phyloP scores from a whole-genome alignment of 2,329 filamentous ascomycete genomes.

The Xylariaceae sp. region DNA sequence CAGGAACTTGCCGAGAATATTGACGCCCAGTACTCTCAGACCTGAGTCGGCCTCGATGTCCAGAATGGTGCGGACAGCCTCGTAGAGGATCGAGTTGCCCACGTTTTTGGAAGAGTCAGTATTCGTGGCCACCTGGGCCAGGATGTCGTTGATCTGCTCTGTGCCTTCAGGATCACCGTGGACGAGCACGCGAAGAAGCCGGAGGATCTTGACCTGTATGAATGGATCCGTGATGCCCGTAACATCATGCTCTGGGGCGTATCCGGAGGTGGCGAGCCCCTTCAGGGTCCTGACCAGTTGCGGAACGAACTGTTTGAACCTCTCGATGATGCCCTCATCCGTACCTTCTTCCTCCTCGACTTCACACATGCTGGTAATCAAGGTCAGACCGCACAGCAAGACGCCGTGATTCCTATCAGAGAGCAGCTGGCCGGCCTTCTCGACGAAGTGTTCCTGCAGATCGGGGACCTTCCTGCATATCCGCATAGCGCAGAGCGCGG shows the following conservation, averaged over 20 bases:
- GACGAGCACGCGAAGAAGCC: conserved; percentile 76
- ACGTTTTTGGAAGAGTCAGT: conserved; percentile 98
- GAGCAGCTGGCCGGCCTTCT: conserved; percentile 82
- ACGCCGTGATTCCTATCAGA: conserved; percentile 96
- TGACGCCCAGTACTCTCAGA: conserved; percentile 87
- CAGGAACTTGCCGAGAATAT: conserved; percentile 96
- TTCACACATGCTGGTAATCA: conserved; percentile 89
- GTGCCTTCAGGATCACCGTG: conserved; percentile 81
- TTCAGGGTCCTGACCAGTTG: conserved; percentile 86
- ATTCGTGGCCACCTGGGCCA: conserved; percentile 95
- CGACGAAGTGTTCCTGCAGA: conserved; percentile 91
- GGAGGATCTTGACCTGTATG: conserved; percentile 91
- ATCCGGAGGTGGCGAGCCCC: conserved; percentile 86
- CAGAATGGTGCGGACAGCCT: conserved; percentile 91
- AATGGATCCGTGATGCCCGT: conserved; percentile 98
- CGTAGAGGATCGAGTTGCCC: conserved; percentile 95
- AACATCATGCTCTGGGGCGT: conserved; percentile 95
- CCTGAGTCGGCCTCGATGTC: conserved; percentile 98
- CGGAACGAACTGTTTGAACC: conserved; percentile 81
- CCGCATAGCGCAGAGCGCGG: conserved; percentile 96
- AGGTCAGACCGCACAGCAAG: conserved; percentile 80
- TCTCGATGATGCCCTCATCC: conserved; percentile 83
- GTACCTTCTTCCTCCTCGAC: conserved; percentile 87
- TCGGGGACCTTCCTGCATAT: conserved; percentile 98
- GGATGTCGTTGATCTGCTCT: conserved; percentile 96